Conservation (phyloP, 2,329 filamentous ascomycete species). For the Penicillium sp. region DNA sequence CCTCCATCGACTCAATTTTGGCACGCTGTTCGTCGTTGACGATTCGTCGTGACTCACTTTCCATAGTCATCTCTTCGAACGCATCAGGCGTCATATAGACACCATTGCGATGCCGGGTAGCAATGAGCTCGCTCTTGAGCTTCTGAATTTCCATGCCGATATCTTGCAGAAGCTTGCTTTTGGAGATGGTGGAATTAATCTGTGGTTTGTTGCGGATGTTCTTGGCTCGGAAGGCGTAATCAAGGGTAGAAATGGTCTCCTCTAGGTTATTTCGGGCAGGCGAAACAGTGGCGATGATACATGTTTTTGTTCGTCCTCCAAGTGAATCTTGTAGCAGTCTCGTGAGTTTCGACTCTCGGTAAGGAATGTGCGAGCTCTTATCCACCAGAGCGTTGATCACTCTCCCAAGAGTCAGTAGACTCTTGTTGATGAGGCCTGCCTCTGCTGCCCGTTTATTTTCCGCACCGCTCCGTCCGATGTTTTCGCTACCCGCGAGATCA, state of each 20-base stretch:
- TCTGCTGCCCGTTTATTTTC: constrained; percentile 97
- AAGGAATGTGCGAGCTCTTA: constrained; percentile 82
- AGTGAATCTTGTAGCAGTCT: constrained; percentile 93
- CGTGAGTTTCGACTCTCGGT: constrained; percentile 91
- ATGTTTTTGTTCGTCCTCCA: constrained; percentile 93
- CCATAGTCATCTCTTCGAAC: constrained; percentile 85
- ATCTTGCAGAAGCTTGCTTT: constrained; percentile 86
- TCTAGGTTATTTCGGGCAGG: constrained; percentile 93
- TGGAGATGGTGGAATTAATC: constrained; percentile 85
- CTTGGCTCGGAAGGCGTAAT: constrained; percentile 97
- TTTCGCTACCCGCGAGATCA: constrained; percentile 94
- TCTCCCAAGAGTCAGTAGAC: constrained; percentile 85
- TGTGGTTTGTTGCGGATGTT: constrained; percentile 99
- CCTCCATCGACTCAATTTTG: constrained; percentile 88
- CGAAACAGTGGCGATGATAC: constrained; percentile 95
- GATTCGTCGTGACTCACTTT: constrained; percentile 89
- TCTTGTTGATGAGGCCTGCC: constrained; percentile 97
- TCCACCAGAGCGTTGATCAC: constrained; percentile 98
- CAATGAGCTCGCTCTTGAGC: constrained; percentile 88
- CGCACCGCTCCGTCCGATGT: constrained; percentile 92
- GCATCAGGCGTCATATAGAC: constrained; percentile 87
- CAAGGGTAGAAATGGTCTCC: constrained; percentile 95
- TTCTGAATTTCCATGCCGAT: constrained; percentile 93
- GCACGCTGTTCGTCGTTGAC: constrained; percentile 88
- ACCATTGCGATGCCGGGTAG: constrained; percentile 87